A percentile compares a stretch with the other conserved stretches of the same genome.
phyloP scores from a whole-genome alignment of 495 filamentous ascomycete species.

The Astrothelium subdiscretum region DNA sequence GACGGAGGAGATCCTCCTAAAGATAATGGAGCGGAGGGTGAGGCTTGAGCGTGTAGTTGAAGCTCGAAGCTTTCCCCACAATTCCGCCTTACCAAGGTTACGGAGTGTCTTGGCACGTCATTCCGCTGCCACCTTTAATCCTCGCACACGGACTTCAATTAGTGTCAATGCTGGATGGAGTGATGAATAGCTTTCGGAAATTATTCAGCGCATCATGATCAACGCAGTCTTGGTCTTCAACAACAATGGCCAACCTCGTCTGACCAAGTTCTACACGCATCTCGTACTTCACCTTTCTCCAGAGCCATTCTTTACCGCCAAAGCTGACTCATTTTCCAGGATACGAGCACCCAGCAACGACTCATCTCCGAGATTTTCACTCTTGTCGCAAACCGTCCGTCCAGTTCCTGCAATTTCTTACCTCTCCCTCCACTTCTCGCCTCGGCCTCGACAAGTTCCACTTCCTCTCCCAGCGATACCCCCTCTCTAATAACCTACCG shows the following conservation, averaged over 20 bases:
- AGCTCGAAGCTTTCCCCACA: neutral
- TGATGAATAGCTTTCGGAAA: neutral
- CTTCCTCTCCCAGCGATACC: constrained; percentile 48
- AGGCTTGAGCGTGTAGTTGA: too few relatives aligned
- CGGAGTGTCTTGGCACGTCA: too few relatives aligned
- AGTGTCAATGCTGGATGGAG: neutral
- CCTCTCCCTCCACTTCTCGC: constrained; percentile 62
- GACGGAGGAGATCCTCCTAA: neutral
- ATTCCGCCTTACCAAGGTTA: too few relatives aligned
- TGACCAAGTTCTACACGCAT: constrained; percentile 99
- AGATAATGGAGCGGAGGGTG: neutral
- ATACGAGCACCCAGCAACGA: constrained; percentile 88
- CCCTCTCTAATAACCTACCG: constrained; percentile 97
- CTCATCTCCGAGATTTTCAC: constrained; percentile 96
- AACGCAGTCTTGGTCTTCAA: constrained; percentile 99
- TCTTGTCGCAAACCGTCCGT: constrained; percentile 79
- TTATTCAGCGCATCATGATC: constrained; percentile 53
- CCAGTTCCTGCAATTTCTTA: constrained; percentile 92
- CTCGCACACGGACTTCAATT: neutral
- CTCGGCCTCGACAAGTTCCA: constrained; percentile 40
- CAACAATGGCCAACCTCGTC: constrained; percentile 85
- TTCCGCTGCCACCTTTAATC: neutral
- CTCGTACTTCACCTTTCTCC: constrained; percentile 45
- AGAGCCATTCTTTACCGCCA: neutral
- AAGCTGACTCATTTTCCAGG: constrained; percentile 37